Conservation (phyloP, 140 eudicot genomes). For the Artemisia princeps region DNA sequence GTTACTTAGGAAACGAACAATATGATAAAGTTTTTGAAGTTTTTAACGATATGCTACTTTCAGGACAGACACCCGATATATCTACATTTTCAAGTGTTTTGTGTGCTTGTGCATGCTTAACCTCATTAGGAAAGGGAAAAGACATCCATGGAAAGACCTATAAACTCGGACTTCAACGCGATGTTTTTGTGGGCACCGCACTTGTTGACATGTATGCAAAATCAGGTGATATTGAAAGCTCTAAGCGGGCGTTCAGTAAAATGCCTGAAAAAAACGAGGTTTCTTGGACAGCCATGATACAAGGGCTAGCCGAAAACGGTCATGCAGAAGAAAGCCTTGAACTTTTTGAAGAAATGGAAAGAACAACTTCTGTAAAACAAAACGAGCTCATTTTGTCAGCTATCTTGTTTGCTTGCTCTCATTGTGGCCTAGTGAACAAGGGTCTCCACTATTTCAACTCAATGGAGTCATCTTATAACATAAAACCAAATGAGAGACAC, state of each 20-base stretch:
- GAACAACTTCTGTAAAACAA: conserved; percentile 26
- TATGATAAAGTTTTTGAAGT: conserved; percentile 43
- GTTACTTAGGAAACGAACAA: conserved; percentile 43
- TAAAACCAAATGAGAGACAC: conserved; percentile 54
- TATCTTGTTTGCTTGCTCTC: conserved; percentile 69
- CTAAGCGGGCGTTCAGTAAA: conserved; percentile 33
- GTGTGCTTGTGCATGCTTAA: conserved; percentile 61
- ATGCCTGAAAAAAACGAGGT: conserved; percentile 48
- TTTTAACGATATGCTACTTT: conserved; percentile 42
- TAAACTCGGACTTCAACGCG: conserved; percentile 46
- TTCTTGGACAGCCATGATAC: conserved; percentile 80
- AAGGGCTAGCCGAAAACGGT: conserved; percentile 78
- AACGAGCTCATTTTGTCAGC: conserved; percentile 57
- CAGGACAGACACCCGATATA: conserved; percentile 47
- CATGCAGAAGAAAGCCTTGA: conserved; percentile 47
- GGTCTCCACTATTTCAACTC: conserved; percentile 49
- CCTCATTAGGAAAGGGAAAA: conserved; percentile 54
- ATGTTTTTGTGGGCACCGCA: conserved; percentile 53
- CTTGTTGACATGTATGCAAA: conserved; percentile 69
- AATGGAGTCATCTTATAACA: conserved; percentile 44
- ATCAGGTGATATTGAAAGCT: conserved; percentile 50
- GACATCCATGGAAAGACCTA: conserved; percentile 48
- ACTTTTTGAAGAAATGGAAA: conserved; percentile 50
- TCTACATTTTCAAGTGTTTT: conserved; percentile 54
- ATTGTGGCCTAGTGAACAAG: conserved; percentile 58